phyloP scores from a whole-genome alignment of 225 moss, liverwort and hornwort species.

The Anthoceros angustus region DNA sequence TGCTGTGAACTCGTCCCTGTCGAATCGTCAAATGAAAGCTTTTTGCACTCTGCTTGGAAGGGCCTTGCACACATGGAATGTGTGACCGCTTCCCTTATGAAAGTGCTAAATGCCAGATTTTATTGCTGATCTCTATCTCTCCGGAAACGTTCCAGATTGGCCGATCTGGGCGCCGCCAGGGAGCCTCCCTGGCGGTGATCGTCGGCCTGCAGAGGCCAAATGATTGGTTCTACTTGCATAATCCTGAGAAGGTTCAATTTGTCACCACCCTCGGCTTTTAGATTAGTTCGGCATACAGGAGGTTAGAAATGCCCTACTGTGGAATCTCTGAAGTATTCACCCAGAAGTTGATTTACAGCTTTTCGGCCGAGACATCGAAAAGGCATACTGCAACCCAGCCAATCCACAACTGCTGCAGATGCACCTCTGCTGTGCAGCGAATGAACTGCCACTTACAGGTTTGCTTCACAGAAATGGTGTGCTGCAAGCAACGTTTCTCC shows the following conservation, averaged over 20 bases:
- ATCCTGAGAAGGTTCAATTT: conserved; percentile 28
- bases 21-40: background rate
- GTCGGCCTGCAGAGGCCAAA: conserved; percentile 38
- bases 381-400: conserved; percentile 46
- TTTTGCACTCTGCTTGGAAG: background rate
- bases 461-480: background rate
- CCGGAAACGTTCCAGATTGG: conserved; percentile 25
- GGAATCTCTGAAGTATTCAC: too few species aligned
- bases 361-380: conserved; percentile 43
- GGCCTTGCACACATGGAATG: too few species aligned
- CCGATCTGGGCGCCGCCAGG: conserved; percentile 46
- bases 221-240: conserved; percentile 46
- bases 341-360: conserved; percentile 17
- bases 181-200: conserved; percentile 43
- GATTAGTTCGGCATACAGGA: background rate
- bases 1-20: background rate
- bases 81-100: background rate
- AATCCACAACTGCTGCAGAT: conserved; percentile 36
- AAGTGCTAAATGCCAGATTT: background rate
- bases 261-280: background rate
- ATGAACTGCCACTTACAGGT: conserved; percentile 42
- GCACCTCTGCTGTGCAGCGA: conserved; percentile 49
- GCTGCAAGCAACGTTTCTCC: background rate
- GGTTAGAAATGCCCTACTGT: too few species aligned
- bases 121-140: background rate